These are phyloP conservation scores for Paraconiothyrium brasiliense DNA, from an alignment of 2,329 filamentous ascomycete species.

Conservation along the genomic window DNA sequence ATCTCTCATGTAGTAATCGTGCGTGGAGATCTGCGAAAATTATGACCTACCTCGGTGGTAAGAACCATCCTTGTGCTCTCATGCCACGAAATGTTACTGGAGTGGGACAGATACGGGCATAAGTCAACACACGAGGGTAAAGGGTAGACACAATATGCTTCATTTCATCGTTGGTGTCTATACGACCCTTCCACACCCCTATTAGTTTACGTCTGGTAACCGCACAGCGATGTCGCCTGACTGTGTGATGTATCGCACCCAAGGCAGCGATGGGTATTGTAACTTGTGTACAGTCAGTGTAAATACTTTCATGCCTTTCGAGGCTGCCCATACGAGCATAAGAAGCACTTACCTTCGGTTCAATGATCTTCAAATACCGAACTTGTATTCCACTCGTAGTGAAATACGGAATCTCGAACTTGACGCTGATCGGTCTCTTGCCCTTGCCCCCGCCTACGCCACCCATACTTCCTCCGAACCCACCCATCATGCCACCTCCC, in stretches of 20 bases:
- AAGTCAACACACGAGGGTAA: not conserved
- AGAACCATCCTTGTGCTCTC: too few species aligned
- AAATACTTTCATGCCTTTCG: slow-evolving; percentile 17
- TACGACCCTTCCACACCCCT: slow-evolving; percentile 21
- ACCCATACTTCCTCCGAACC: slow-evolving; percentile 96
- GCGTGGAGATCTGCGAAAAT: too few species aligned
- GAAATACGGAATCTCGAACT: slow-evolving; percentile 99
- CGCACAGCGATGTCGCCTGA: slow-evolving; percentile 96
- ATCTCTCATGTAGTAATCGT: too few species aligned
- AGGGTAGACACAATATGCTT: slow-evolving; percentile 13
- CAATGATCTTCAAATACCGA: slow-evolving; percentile 97
- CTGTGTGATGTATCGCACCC: slow-evolving; percentile 99
- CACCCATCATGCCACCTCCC: slow-evolving; percentile 96
- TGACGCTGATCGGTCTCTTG: slow-evolving; percentile 97
- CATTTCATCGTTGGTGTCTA: slow-evolving; percentile 28
- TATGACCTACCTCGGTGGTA: too few species aligned
- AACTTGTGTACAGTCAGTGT: slow-evolving; percentile 63
- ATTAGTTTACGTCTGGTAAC: slow-evolving; percentile 84
- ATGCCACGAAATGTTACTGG: too few species aligned
- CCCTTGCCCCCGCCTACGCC: slow-evolving; percentile 83
- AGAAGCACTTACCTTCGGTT: slow-evolving; percentile 84
- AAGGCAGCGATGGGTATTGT: slow-evolving; percentile 97
- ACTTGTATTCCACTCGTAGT: slow-evolving; percentile 99
- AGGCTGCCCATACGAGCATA: not conserved
- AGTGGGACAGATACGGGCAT: not conserved